Conservation (phyloP, 257 asterid species). For the Haberlea rhodopensis region DNA sequence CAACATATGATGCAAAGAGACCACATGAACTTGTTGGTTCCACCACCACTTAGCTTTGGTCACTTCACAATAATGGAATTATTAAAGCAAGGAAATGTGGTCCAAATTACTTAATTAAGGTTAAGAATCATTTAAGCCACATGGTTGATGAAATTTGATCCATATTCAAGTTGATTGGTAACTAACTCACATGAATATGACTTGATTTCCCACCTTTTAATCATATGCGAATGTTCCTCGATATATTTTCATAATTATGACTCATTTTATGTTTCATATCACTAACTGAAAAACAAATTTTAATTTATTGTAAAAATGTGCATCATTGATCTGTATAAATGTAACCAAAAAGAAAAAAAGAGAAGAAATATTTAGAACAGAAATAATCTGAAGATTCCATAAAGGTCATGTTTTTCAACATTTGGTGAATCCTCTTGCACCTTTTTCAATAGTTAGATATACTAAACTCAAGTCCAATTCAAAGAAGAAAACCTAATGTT, state of each 20-base stretch:
- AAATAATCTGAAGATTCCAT: too few relatives aligned
- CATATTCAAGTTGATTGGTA: constrained; percentile 54
- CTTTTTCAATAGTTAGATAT: constrained; percentile 29
- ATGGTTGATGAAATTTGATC: constrained; percentile 35
- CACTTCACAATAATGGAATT: constrained; percentile 30
- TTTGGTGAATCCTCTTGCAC: constrained; percentile 16
- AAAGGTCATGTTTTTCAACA: constrained; percentile 19
- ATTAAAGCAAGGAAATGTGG: constrained; percentile 32
- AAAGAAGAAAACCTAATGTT: constrained; percentile 35
- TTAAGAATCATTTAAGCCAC: constrained; percentile 27
- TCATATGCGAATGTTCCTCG: constrained; percentile 15
- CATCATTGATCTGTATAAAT: too few relatives aligned
- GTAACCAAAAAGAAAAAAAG: too few relatives aligned
- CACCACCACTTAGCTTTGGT: constrained; percentile 12
- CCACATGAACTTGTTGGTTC: neutral
- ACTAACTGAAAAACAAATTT: too few relatives aligned
- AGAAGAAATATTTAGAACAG: too few relatives aligned
- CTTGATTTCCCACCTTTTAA: constrained; percentile 33
- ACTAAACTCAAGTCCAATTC: constrained; percentile 28
- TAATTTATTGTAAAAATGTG: too few relatives aligned
- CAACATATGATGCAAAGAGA: neutral
- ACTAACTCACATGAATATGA: constrained; percentile 53
- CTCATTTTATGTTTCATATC: too few relatives aligned
- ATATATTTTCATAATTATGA: too few relatives aligned
- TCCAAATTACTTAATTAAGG: constrained; percentile 27